Conservation (phyloP, 2,329 filamentous ascomycete genomes). For the Trichoderma harzianum region DNA sequence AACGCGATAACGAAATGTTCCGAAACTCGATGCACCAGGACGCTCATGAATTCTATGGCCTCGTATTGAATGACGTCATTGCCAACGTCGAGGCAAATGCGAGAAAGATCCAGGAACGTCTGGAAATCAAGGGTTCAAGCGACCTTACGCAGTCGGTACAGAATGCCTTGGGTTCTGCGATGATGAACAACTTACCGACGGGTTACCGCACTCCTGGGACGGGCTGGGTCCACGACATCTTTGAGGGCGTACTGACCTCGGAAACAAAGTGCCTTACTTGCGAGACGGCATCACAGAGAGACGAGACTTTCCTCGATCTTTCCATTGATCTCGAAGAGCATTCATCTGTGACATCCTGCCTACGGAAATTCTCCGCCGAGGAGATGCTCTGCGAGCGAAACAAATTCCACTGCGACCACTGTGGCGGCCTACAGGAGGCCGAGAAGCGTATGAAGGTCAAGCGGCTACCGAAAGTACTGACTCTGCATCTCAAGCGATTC, state of each 20-base stretch:
- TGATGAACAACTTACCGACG: slow-evolving; percentile 33
- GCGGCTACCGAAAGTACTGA: slow-evolving; percentile 82
- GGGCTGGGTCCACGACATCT: slow-evolving; percentile 95
- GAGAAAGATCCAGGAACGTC: slow-evolving; percentile 55
- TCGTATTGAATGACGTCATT: slow-evolving; percentile 94
- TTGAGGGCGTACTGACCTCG: slow-evolving; percentile 90
- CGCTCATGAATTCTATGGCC: slow-evolving; percentile 92
- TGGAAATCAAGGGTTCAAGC: slow-evolving; percentile 39
- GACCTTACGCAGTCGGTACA: slow-evolving; percentile 52
- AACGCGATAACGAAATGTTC: slow-evolving; percentile 95
- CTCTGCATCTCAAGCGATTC: slow-evolving; percentile 92
- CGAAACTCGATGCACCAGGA: slow-evolving; percentile 97
- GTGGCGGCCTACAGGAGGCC: slow-evolving; percentile 91
- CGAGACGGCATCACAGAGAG: slow-evolving; percentile 89
- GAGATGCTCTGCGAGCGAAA: slow-evolving; percentile 98
- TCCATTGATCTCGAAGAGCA: slow-evolving; percentile 95
- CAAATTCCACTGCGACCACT: slow-evolving; percentile 98
- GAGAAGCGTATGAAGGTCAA: slow-evolving; percentile 99
- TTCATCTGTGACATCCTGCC: slow-evolving; percentile 90
- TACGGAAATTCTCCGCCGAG: slow-evolving; percentile 94
- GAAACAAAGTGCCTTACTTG: slow-evolving; percentile 96
- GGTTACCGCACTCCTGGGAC: slow-evolving; percentile 59
- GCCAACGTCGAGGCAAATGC: slow-evolving; percentile 89
- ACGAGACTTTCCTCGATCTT: slow-evolving; percentile 92
- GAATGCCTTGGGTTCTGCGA: slow-evolving; percentile 32